These are phyloP conservation scores for Metschnikowia vanudenii DNA, from an alignment of 805 yeast genomes.

Conservation along the genomic window DNA sequence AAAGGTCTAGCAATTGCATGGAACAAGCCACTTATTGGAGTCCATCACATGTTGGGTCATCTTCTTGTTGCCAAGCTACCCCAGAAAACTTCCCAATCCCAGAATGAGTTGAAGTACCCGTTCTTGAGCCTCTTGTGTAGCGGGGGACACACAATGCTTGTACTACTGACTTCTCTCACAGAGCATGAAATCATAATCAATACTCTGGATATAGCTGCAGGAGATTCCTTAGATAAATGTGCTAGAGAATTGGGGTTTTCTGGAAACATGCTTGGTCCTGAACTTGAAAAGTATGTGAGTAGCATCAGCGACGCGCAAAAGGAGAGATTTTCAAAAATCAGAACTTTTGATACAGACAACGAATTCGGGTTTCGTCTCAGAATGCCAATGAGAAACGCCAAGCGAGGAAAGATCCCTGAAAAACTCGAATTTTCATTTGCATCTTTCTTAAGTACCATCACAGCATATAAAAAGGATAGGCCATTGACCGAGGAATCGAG, in stretches of 20 bases:
- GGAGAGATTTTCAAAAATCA: conserved; percentile 20
- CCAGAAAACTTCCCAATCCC: conserved; percentile 10
- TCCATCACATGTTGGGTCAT: conserved; percentile 96
- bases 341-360: conserved; percentile 21
- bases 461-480: conserved; percentile 31
- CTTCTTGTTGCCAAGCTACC: conserved; percentile 50
- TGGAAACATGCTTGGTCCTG: conserved; percentile 87
- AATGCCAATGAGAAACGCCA: conserved; percentile 35
- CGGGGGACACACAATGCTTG: conserved; percentile 95
- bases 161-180: conserved; percentile 55
- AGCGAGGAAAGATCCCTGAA: conserved; percentile 29
- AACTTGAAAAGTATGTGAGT: conserved; percentile 58
- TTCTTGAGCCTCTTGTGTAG: conserved; percentile 76
- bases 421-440: conserved; percentile 66
- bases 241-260: conserved; percentile 77
- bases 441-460: conserved; percentile 61
- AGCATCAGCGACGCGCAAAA: conserved; percentile 27
- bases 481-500: conserved; percentile 43
- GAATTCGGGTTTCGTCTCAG: conserved; percentile 27
- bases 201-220: conserved; percentile 86
- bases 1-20: conserved; percentile 82
- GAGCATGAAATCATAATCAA: conserved; percentile 74
- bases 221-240: conserved; percentile 91
- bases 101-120: conserved; percentile 43
- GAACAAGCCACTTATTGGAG: conserved; percentile 78